Evolutionary conservation across 495 filamentous ascomycete genomes (phyloP).

Genomic region (Penicillium riverlandense): DNA sequence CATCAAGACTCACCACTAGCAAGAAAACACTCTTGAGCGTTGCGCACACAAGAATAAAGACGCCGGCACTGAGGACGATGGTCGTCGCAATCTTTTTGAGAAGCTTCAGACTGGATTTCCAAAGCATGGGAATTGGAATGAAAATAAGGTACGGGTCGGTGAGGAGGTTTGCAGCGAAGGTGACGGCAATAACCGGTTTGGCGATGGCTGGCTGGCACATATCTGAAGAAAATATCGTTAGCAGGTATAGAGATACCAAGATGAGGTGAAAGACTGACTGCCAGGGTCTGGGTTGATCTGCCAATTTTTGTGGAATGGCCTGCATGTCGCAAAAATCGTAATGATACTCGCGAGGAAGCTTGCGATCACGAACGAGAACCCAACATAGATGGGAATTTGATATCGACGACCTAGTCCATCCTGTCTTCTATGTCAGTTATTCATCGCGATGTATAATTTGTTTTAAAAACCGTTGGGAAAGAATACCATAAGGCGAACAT

Average conservation of each 20-base stretch:
- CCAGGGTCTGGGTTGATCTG: conserved; percentile 51
- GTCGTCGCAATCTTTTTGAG: conserved; percentile 41
- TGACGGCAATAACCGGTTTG: conserved; percentile 34
- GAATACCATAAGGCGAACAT: conserved; percentile 44
- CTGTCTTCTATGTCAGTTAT: not conserved
- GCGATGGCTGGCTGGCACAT: conserved; percentile 44
- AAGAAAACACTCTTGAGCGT: conserved; percentile 42
- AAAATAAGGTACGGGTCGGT: conserved; percentile 49
- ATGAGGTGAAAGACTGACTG: conserved; percentile 24
- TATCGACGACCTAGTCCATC: conserved; percentile 30
- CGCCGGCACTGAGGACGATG: conserved; percentile 40
- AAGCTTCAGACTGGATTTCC: conserved; percentile 34
- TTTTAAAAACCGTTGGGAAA: not conserved
- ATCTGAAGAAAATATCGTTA: conserved; percentile 18
- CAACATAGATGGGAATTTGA: conserved; percentile 37
- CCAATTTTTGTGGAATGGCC: conserved; percentile 44
- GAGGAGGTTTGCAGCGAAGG: conserved; percentile 38
- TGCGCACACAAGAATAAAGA: conserved; percentile 42
- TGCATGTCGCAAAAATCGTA: conserved; percentile 39
- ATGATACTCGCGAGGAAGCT: conserved; percentile 42
- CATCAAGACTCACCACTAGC: conserved; percentile 24
- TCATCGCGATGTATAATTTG: not conserved
- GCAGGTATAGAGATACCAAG: not conserved
- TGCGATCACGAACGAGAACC: conserved; percentile 34
- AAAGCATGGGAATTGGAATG: conserved; percentile 48